phyloP scores from a whole-genome alignment of 345 rosid genomes.

The Linum trigynum region DNA sequence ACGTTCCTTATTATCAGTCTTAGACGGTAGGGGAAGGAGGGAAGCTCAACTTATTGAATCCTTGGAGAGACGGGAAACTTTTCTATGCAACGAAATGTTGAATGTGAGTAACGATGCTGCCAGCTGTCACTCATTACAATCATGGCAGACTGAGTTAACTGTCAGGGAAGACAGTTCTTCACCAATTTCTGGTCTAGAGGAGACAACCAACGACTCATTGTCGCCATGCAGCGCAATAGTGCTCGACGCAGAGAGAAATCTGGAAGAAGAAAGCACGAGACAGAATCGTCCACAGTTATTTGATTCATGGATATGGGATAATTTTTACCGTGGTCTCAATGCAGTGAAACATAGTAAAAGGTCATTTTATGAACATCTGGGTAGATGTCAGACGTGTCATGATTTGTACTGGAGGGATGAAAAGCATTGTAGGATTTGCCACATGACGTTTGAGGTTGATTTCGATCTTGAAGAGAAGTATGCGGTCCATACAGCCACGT shows the following conservation, averaged over 20 bases:
- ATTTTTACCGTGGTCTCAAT: slow-evolving; percentile 57
- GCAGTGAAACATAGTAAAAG: slow-evolving; percentile 53
- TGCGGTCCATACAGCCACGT: slow-evolving; percentile 78
- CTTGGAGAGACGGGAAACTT: slow-evolving; percentile 62
- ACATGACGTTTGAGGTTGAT: slow-evolving; percentile 86
- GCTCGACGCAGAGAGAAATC: slow-evolving; percentile 60
- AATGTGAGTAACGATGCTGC: slow-evolving; percentile 20
- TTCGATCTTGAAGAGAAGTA: slow-evolving; percentile 90
- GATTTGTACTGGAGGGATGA: slow-evolving; percentile 98
- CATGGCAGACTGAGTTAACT: slow-evolving; percentile 31
- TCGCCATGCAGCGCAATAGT: slow-evolving; percentile 48
- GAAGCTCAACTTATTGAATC: slow-evolving; percentile 82
- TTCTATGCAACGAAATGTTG: slow-evolving; percentile 65
- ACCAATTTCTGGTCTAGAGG: slow-evolving; percentile 85
- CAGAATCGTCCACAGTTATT: slow-evolving; percentile 66
- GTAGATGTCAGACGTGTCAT: slow-evolving; percentile 75
- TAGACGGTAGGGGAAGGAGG: slow-evolving; percentile 77
- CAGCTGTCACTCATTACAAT: slow-evolving; percentile 16
- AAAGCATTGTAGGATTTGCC: slow-evolving; percentile 89
- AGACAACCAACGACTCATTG: slow-evolving; percentile 28
- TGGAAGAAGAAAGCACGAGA: slow-evolving; percentile 38
- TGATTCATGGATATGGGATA: slow-evolving; percentile 83
- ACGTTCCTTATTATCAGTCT: slow-evolving; percentile 55
- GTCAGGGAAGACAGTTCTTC: slow-evolving; percentile 72
- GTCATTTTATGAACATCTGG: slow-evolving; percentile 73